These are phyloP conservation scores for Rhododendron simsii DNA, from an alignment of 148 eudicot species.

Conservation along the genomic window DNA sequence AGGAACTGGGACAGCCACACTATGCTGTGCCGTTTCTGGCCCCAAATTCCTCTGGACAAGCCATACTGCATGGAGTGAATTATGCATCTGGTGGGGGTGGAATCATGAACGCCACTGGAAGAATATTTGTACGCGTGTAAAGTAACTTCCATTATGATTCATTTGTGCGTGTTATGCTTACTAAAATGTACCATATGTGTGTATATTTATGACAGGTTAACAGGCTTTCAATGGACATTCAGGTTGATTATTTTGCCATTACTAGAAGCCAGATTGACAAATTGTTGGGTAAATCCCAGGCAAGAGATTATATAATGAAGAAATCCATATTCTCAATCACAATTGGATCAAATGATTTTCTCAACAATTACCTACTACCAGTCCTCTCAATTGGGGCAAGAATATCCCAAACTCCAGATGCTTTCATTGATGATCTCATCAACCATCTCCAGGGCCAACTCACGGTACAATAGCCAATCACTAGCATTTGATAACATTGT, in stretches of 20 bases:
- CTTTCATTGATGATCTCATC: constrained; percentile 66
- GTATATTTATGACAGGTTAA: constrained; percentile 50
- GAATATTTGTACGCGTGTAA: constrained; percentile 62
- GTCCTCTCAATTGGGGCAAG: constrained; percentile 73
- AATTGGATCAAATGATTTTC: constrained; percentile 87
- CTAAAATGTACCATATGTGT: neutral
- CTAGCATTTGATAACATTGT: neutral
- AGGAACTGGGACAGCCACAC: constrained; percentile 64
- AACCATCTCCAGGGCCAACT: constrained; percentile 64
- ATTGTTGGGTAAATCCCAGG: constrained; percentile 65
- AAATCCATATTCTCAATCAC: constrained; percentile 81
- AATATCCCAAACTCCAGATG: constrained; percentile 63
- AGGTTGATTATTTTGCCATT: constrained; percentile 80
- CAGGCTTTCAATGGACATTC: constrained; percentile 91
- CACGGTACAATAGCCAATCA: constrained; percentile 34
- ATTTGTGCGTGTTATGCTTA: neutral
- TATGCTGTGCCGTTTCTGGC: constrained; percentile 76
- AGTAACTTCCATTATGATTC: neutral
- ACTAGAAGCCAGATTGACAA: constrained; percentile 74
- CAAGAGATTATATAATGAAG: constrained; percentile 53
- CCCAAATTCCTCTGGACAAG: constrained; percentile 77
- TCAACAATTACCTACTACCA: constrained; percentile 88
- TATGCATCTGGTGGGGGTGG: constrained; percentile 99
- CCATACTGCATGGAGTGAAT: constrained; percentile 70
- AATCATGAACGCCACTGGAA: constrained; percentile 82